These are phyloP conservation scores for Pyrenophora graminea DNA, from an alignment of 2,329 filamentous ascomycete species.

Conservation along the genomic window DNA sequence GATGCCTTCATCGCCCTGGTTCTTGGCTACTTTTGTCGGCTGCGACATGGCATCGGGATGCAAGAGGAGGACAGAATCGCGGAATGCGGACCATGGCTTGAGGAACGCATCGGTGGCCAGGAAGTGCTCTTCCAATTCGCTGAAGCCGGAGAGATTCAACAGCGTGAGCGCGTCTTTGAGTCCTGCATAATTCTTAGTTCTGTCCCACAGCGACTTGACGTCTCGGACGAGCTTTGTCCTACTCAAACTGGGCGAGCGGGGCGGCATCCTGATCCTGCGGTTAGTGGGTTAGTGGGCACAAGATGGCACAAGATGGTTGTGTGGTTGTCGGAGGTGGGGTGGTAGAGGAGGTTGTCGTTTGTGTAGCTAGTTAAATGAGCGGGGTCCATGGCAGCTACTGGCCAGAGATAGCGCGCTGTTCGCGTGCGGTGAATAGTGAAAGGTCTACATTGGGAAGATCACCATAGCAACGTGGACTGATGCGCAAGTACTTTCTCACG, in stretches of 20 bases:
- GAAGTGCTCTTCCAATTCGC: conserved; percentile 35
- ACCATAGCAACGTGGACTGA: too few relatives aligned
- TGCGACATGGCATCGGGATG: conserved; percentile 16
- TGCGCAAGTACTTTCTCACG: too few relatives aligned
- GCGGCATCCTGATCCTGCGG: conserved; percentile 4
- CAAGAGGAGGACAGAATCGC: conserved; percentile 34
- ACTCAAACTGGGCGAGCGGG: conserved; percentile 6
- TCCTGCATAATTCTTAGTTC: conserved; percentile 21
- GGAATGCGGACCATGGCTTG: conserved; percentile 37
- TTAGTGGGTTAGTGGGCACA: too few relatives aligned
- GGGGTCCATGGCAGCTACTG: too few relatives aligned
- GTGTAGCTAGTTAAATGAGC: too few relatives aligned
- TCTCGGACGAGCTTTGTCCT: conserved; percentile 18
- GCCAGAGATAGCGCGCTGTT: too few relatives aligned
- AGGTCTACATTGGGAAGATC: too few relatives aligned
- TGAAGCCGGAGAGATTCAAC: conserved; percentile 24
- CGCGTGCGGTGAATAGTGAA: too few relatives aligned
- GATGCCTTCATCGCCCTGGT: conserved; percentile 12
- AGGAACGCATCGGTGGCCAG: conserved; percentile 37
- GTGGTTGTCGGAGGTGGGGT: not conserved
- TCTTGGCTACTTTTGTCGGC: conserved; percentile 4
- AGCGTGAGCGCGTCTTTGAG: conserved; percentile 32
- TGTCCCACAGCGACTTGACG: conserved; percentile 16
- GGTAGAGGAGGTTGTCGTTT: not conserved
- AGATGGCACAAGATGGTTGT: not conserved